A percentile compares a stretch with the other conserved stretches of the same genome.
phyloP scores from a whole-genome alignment of 129 eudicot genomes.

The Erigeron canadensis region DNA sequence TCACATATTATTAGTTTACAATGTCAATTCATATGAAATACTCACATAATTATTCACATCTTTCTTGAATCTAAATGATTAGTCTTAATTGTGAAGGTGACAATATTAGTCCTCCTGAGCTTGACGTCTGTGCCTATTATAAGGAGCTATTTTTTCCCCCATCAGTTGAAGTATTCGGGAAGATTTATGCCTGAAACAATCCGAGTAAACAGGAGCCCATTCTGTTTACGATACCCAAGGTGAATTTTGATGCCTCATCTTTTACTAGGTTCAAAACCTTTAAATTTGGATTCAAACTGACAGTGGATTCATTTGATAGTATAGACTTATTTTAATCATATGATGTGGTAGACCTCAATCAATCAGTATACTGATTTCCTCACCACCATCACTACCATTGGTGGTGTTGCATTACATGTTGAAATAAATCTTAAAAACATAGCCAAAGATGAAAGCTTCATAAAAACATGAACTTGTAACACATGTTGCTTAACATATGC shows the following conservation, averaged over 20 bases:
- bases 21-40: background rate
- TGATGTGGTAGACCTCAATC: background rate
- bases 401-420: background rate
- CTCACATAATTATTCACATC: background rate
- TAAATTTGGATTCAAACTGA: background rate
- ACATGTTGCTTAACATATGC: background rate
- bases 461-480: background rate
- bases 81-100: background rate
- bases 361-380: background rate
- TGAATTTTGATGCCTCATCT: slow-evolving; percentile 4
- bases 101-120: background rate
- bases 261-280: background rate
- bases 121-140: slow-evolving; percentile 13
- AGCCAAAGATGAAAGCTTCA: background rate
- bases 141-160: background rate
- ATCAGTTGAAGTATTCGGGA: slow-evolving; percentile 1
- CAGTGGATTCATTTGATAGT: slow-evolving; percentile 5
- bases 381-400: background rate
- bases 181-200: background rate
- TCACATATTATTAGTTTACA: background rate
- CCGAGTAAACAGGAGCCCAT: background rate
- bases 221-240: background rate
- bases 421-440: background rate
- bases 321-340: background rate
- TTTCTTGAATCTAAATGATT: background rate